Evolutionary conservation across 2,329 filamentous ascomycete genomes (phyloP), one percentile per base, ranked within the genome.

Genomic region (Colletotrichum paranaense): DNA sequence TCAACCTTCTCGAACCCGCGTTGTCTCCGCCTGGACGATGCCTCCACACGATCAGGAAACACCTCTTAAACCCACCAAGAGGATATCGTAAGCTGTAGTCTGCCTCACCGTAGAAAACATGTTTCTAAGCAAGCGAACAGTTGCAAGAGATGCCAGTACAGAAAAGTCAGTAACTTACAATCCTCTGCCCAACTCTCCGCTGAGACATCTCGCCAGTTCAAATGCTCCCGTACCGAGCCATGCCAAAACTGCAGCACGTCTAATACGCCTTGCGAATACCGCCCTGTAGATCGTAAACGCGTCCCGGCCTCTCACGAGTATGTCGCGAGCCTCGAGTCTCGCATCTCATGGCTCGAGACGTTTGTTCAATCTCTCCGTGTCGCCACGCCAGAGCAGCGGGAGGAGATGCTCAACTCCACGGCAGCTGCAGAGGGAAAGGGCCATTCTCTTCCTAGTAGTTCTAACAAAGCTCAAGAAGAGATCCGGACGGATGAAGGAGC

Each of bases 191-290:
- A 42, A 42, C 16, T 42, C 16, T 19, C 8, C 16, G 16, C 38
- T 56, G 46, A 42, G 9, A 22, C 11, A 2, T 26, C 7, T 22
- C 22, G 19, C 4, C 30, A 76, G 75, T 60, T 75, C 7, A 73
- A 73, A 58, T 76, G 75, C 35, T 75, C 73, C 14, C 67, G 74
- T 3, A 75, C 56, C 16, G 74, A 72, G 38, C 75, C 75, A 9
- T 77, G 76, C 62, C 46, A 62, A 26, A 72, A 63, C 16, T 77
- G 75, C 38, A 38, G 52, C 24, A 56, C 58, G n/a, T 62, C 68
- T 2, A 28, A 53, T 1, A 46, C 57, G 4, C n/a, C 56, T 4
- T 77, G 75, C 67, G 72, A 76, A 62, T 76, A 77, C 28, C 72
- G 72, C 22, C 62, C 68, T 7, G 52, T 67, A 9, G 74, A 76